Conservation (phyloP, 495 filamentous ascomycete genomes). For the Neurospora sp. region DNA sequence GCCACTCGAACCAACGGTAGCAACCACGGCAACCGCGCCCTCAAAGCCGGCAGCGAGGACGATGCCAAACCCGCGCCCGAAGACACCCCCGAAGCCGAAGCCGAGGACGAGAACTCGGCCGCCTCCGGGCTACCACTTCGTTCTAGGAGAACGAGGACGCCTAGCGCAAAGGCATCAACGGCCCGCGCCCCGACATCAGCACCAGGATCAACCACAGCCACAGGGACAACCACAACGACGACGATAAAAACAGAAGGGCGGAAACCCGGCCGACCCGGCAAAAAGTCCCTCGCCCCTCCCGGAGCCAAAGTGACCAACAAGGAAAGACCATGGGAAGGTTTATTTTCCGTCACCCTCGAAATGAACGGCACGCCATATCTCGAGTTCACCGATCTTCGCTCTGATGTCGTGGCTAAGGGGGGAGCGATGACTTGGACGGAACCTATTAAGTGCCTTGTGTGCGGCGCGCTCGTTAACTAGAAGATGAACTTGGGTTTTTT, state of each 20-base stretch:
- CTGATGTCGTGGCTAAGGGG: slow-evolving; percentile 21
- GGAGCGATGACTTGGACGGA: slow-evolving; percentile 40
- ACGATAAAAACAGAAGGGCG: background rate
- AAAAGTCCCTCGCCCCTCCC: background rate
- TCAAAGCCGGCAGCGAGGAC: slow-evolving; percentile 20
- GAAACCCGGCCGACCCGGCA: slow-evolving; percentile 16
- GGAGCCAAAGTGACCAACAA: slow-evolving; percentile 7
- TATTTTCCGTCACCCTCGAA: slow-evolving; percentile 31
- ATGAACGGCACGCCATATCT: slow-evolving; percentile 27
- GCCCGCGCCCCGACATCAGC: slow-evolving; percentile 1
- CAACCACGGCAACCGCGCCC: slow-evolving; percentile 18
- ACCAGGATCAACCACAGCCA: background rate
- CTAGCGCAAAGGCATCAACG: slow-evolving; percentile 5
- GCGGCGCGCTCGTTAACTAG: slow-evolving; percentile 28
- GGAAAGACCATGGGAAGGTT: slow-evolving; percentile 31
- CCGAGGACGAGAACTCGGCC: background rate
- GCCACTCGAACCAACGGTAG: slow-evolving; percentile 19
- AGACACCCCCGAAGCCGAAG: slow-evolving; percentile 7
- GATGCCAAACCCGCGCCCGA: slow-evolving; percentile 17
- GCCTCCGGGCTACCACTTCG: background rate
- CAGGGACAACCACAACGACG: background rate
- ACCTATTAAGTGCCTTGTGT: slow-evolving; percentile 33
- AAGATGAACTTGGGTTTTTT: no score
- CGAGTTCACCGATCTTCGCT: slow-evolving; percentile 34
- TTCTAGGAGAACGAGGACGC: background rate